Conservation (phyloP, 768 basidiomycete species). For the Auricularia cornea region DNA sequence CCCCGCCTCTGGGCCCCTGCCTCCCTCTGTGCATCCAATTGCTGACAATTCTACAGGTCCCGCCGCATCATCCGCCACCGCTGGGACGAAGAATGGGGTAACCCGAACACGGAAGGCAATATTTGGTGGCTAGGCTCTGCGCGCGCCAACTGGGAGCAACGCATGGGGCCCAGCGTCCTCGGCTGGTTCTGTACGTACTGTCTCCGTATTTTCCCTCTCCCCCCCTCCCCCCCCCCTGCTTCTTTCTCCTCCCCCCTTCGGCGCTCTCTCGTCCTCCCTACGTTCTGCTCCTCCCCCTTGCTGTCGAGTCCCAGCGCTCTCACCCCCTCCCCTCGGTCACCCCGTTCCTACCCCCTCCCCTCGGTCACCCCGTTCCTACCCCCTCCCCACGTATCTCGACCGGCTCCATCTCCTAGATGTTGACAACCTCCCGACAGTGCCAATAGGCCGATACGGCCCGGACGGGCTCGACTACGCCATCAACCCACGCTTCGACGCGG, state of each 20-base stretch:
- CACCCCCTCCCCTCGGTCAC: too few species aligned
- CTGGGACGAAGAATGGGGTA: slow-evolving; percentile 83
- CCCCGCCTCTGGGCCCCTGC: too few species aligned
- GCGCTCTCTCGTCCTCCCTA: too few species aligned
- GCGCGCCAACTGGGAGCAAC: slow-evolving; percentile 62
- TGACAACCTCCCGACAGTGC: too few species aligned
- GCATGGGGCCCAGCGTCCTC: slow-evolving; percentile 63
- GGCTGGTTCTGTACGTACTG: slow-evolving; percentile 75
- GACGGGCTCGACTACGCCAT: slow-evolving; percentile 53
- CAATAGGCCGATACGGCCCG: slow-evolving; percentile 41
- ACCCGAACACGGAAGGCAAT: slow-evolving; percentile 64
- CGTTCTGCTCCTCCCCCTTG: too few species aligned
- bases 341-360: too few species aligned
- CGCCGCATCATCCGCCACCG: slow-evolving; percentile 25
- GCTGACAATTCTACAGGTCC: not conserved
- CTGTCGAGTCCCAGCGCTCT: too few species aligned
- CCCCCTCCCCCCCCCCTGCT: not conserved
- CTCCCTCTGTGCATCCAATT: too few species aligned
- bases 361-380: too few species aligned
- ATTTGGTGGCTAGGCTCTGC: slow-evolving; percentile 75
- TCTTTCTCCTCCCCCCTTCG: too few species aligned
- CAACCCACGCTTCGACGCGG: slow-evolving; percentile 65
- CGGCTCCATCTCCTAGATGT: too few species aligned
- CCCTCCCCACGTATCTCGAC: too few species aligned
- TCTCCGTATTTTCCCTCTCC: not conserved